Base-by-base conservation (phyloP, 1,284 basidiomycete genomes). In the Xerocomus tenax region DNA sequence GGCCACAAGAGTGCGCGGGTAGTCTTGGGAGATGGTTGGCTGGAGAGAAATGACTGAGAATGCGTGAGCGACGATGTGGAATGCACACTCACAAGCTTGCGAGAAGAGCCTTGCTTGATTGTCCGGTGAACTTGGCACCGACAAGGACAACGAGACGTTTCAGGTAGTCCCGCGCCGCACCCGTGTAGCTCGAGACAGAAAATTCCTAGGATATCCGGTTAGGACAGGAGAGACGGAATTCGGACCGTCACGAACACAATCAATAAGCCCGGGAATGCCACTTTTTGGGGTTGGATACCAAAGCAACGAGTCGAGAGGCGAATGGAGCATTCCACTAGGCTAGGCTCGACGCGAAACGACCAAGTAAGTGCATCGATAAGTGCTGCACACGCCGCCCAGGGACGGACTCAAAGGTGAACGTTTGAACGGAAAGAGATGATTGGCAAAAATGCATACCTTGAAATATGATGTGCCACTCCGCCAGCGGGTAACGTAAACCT, bases 181-280 rank as follows among this genome's bases (percentile, higher is more conserved):
- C 91, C 0, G 87, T 87, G 63, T 93, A 94, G 64, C 92, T 93
- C 0, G 91, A 90, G 1, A 94, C 74, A 0, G 91, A 90, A 52
- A 94, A 82, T 53, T 78, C 72, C 82, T 90, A 54, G 16, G 9
- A 0, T 4, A 35, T 29, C 8, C 3, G 16, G 45, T 44, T 6
- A 28, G 16, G 19, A 35, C 1, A 13, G 38, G 16, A 47, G 16
- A 9, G 6, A 40, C 7, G 30, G 12, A 30, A 7, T 2, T 21
- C 21, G n/a, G 18, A 35, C 8, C 36, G 28, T 21, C 19, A 69
- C 73, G 34, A 53, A 79, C 78, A 58, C 75, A 73, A 8, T 56
- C 61, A 0, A 58, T 45, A 36, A 81, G 77, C 4, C 65, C 69
- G n/a, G 71, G 70, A 13, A 78, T 71, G 6, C 66, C 62, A 8